These are phyloP conservation scores for Fusarium udum DNA, from an alignment of 2,329 filamentous ascomycete species.

Conservation along the genomic window DNA sequence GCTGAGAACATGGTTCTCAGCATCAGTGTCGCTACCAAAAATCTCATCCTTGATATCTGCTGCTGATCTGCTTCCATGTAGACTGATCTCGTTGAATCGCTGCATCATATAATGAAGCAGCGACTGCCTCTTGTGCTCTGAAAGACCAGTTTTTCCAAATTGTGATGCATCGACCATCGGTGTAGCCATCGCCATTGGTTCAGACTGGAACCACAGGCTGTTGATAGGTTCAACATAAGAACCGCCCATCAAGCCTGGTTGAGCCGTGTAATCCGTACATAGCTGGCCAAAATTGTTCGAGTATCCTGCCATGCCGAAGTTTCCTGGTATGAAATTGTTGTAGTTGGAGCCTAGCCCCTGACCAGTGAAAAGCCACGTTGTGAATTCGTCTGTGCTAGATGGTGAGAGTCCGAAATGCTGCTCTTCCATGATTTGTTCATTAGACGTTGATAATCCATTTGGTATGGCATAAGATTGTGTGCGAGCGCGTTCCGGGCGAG, in stretches of 20 bases:
- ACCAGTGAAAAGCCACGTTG: conserved; percentile 42
- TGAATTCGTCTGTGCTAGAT: conserved; percentile 43
- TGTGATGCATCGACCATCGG: conserved; percentile 38
- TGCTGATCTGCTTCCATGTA: conserved; percentile 41
- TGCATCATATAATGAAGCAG: conserved; percentile 44
- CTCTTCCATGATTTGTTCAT: conserved; percentile 39
- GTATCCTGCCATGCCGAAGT: conserved; percentile 38
- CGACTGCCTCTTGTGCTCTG: conserved; percentile 43
- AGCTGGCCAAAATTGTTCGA: conserved; percentile 44
- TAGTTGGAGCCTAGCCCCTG: conserved; percentile 39
- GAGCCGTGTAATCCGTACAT: conserved; percentile 40
- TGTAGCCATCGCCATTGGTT: conserved; percentile 37
- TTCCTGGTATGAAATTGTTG: conserved; percentile 36
- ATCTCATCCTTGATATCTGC: conserved; percentile 44
- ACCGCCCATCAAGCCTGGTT: conserved; percentile 38
- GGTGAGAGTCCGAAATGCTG: conserved; percentile 42
- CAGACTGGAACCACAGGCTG: conserved; percentile 44
- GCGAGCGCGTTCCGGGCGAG: conserved; percentile 32
- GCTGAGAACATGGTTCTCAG: conserved; percentile 40
- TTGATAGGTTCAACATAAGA: conserved; percentile 43
- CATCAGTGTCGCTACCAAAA: conserved; percentile 42
- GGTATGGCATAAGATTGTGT: conserved; percentile 37
- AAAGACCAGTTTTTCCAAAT: conserved; percentile 39
- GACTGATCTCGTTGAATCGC: conserved; percentile 43
- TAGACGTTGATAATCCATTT: conserved; percentile 32